These are phyloP conservation scores for Hordeum vulgare DNA, from an alignment of 176 grass and related monocot species.

Conservation along the genomic window MorexV3_pseudomolecules_assembly NC_058519.1:312763477-312763976, in stretches of 20 bases:
- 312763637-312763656: too few relatives aligned
- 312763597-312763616: not conserved
- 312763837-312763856: not conserved
- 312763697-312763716: too few relatives aligned
- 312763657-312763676: not conserved
- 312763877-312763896: not conserved
- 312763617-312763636: not conserved
- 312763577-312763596: not conserved
- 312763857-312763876: not conserved
- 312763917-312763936: not conserved
- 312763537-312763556: too few relatives aligned
- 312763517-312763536: too few relatives aligned
- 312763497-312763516: too few relatives aligned
- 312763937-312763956: slow-evolving; percentile 42
- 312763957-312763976: slow-evolving; percentile 7
- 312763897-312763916: not conserved
- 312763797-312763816: not conserved
- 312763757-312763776: not conserved
- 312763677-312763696: not conserved
- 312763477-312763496: too few relatives aligned
- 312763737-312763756: not conserved
- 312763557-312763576: slow-evolving; percentile 14
- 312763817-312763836: not conserved
- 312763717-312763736: not conserved
- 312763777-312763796: not conserved